These are phyloP conservation scores for Rhizoctonia solani DNA, from an alignment of 1,284 basidiomycete genomes.

Conservation along the genomic window DNA sequence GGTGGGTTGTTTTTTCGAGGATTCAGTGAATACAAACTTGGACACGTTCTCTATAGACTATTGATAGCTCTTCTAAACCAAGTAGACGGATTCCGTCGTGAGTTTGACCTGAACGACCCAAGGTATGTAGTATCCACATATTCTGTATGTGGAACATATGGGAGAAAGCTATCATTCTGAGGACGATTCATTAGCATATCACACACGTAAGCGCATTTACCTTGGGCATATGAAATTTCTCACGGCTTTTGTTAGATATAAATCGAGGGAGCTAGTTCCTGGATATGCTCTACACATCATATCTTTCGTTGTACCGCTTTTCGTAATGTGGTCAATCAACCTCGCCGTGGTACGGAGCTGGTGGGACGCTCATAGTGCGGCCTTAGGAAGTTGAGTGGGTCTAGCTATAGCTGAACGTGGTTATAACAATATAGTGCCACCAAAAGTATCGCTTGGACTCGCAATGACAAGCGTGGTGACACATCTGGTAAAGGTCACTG, in stretches of 20 bases:
- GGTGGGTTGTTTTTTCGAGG: not conserved
- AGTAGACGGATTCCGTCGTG: slow-evolving; percentile 29
- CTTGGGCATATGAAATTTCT: not conserved
- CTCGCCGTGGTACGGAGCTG: slow-evolving; percentile 70
- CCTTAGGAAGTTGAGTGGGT: slow-evolving; percentile 76
- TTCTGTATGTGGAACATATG: not conserved
- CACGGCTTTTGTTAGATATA: slow-evolving; percentile 15
- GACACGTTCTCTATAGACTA: not conserved
- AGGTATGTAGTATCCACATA: not conserved
- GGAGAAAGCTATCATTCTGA: not conserved
- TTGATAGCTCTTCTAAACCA: slow-evolving; percentile 17
- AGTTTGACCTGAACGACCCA: slow-evolving; percentile 28
- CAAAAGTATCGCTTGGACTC: slow-evolving; percentile 70
- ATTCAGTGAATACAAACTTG: not conserved
- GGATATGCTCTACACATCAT: slow-evolving; percentile 51
- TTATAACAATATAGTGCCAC: slow-evolving; percentile 12
- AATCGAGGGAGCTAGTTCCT: slow-evolving; percentile 25
- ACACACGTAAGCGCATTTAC: slow-evolving; percentile 12
- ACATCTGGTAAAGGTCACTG: slow-evolving; percentile 76
- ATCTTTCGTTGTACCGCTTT: slow-evolving; percentile 66
- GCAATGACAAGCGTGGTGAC: slow-evolving; percentile 81
- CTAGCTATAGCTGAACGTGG: not conserved
- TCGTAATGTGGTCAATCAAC: slow-evolving; percentile 71
- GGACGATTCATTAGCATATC: slow-evolving; percentile 14
- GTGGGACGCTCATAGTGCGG: slow-evolving; percentile 88